These are phyloP conservation scores for Entophlyctis helioformis DNA, from an alignment of 192 early-diverging fungal genomes.

Conservation along the genomic window DNA sequence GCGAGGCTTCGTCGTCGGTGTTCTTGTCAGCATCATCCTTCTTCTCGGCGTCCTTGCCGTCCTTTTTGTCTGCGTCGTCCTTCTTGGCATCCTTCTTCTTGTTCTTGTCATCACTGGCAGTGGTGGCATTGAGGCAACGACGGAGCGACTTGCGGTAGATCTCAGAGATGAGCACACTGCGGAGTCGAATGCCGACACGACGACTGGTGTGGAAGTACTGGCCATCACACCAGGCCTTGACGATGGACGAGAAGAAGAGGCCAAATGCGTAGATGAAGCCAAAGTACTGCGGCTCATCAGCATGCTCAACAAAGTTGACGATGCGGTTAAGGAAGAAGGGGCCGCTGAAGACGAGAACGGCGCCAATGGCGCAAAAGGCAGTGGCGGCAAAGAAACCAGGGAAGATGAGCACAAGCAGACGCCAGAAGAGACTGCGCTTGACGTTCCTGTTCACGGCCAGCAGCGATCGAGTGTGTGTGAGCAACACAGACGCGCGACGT, in stretches of 20 bases:
- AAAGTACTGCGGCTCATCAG: conserved; percentile 1
- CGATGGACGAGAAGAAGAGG: conserved; percentile 17
- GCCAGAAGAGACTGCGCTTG: too few relatives aligned
- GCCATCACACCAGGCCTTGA: conserved; percentile 18
- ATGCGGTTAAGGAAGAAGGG: conserved; percentile 32
- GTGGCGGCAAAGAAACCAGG: too few relatives aligned
- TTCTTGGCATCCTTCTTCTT: too few relatives aligned
- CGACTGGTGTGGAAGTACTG: conserved; percentile 32
- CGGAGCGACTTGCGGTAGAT: conserved; percentile 31
- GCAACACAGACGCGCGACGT: too few relatives aligned
- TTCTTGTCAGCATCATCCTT: too few relatives aligned
- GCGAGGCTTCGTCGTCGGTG: conserved; percentile 8
- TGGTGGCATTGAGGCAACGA: background rate
- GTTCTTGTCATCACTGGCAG: too few relatives aligned
- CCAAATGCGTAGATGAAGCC: conserved; percentile 15
- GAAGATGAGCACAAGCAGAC: too few relatives aligned
- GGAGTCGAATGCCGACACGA: conserved; percentile 13
- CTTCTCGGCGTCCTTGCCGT: too few relatives aligned
- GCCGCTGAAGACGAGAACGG: conserved; percentile 14
- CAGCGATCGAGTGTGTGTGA: too few relatives aligned
- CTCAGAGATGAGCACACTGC: conserved; percentile 26
- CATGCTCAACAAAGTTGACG: conserved; percentile 15
- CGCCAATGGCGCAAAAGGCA: too few relatives aligned
- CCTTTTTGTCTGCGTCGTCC: too few relatives aligned
- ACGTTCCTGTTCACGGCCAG: too few relatives aligned